Base-by-base conservation (phyloP, 768 basidiomycete species). In the Phylloporus sp. region DNA sequence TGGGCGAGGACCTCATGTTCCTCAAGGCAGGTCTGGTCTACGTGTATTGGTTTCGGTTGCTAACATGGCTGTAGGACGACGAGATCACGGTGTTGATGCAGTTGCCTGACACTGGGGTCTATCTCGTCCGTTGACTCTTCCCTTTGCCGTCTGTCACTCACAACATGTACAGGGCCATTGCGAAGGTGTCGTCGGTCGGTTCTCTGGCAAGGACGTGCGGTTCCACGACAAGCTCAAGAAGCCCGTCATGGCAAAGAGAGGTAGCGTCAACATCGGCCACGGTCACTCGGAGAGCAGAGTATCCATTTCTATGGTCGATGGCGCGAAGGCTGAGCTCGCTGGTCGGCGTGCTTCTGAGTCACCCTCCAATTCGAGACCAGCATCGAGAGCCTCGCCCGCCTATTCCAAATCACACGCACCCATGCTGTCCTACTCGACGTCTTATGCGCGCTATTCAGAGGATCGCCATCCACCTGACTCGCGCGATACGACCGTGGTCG, bases 141-240 rank as follows among this genome's bases (percentile, higher is more conserved):
- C 10, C 18, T 4, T 6, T 34, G 13, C 15, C 32, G 3, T 4
- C 31, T 6, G 15, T 12, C 29, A 31, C 32, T 34, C 32, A 34
- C 8, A 6, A 16, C 36, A 5, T 35, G 13, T 18, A 20, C 13
- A 91, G 89, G 91, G 91, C 5, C 88, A 85, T 58, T 94, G 91
- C 62, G 91, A 94, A 70, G 91, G 85, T 47, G 87, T 93, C 47
- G 86, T 93, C 3, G 91, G 91, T 10, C 77, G 81, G 6, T 92
- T 94, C 62, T 70, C 71, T 16, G 82, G 78, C 0, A 56, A 67
- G 20, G 72, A 85, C 51, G 91, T 94, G 10, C 78, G 72, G 7
- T 88, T 92, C 61, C 82, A 82, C 53, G 74, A 78, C 3, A 86
- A 82, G 57, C 78, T 94, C 54, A 93, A 94, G 74, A 84, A 81